Percentiles rank a stretch among this genome's conserved stretches.
phyloP scores from a whole-genome alignment of 441 rosid genomes.

The Theobroma grandiflorum region DNA sequence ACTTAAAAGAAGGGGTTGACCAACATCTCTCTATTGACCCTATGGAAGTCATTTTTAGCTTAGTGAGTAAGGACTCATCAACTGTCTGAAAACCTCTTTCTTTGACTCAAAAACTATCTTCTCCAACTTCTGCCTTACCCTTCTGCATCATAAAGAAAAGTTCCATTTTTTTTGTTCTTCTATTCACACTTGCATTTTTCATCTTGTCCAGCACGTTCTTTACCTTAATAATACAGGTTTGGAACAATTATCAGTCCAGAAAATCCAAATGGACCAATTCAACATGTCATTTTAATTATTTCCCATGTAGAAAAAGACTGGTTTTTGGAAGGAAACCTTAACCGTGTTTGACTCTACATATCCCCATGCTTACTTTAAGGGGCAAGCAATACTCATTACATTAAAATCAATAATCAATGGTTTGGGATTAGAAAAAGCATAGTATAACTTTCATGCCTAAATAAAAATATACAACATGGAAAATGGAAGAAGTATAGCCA shows the following conservation, averaged over 20 bases:
- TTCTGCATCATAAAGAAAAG: background rate
- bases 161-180: background rate
- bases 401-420: background rate
- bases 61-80: background rate
- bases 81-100: background rate
- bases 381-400: background rate
- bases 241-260: background rate
- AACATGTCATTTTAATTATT: background rate
- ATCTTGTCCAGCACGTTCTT: background rate
- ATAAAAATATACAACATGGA: background rate
- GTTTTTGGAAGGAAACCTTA: background rate
- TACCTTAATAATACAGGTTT: background rate
- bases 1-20: too few relatives aligned
- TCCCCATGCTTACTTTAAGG: background rate
- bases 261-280: background rate
- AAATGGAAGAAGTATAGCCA: background rate
- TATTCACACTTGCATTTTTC: background rate
- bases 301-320: background rate
- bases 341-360: background rate
- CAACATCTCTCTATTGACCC: too few relatives aligned
- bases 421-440: background rate
- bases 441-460: background rate
- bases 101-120: background rate
- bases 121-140: background rate
- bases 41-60: too few relatives aligned